Evolutionary conservation across 306 rosid species (phyloP), one percentile per base, ranked within the genome.

Genomic region (Pueraria montana): DNA sequence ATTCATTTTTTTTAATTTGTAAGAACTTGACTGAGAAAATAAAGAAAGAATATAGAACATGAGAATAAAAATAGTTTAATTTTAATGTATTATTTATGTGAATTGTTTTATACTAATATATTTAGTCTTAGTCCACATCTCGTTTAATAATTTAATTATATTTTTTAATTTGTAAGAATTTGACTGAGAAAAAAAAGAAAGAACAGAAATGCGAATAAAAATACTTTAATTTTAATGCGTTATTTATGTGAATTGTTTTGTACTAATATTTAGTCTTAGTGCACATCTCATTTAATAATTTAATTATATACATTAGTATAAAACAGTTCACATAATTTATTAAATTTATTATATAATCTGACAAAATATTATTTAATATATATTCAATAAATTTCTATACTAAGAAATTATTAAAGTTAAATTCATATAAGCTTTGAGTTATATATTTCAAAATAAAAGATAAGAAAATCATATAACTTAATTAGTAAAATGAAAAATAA

Each of bases 391-490:
- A 1, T n/a, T 34, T 34, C 9, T n/a, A n/a, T 67, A 5, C 23
- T 67, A 12, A 11, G 2, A 38, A 67, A 38, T 9, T 18, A 38
- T 38, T 38, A 36, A 38, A 38, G 43, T 38, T 38, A 42, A 43
- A 2, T 23, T 69, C 5, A 14, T 23, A 12, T 1, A 24, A 69
- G 4, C 5, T 69, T 69, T 43, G 9, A 40, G 11, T 21, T 27
- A 62, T 5, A 62, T 27, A 62, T 16, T 59, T 21, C 13, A 62
- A 14, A 13, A n/a, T 6, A 34, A 6, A 62, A 16, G 0, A 2
- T 5, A 27, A 26, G 40, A 42, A 63, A 82, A 50, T 10, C 90
- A 23, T 88, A 40, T n/a, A n/a, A n/a, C n/a, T n/a, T n/a, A n/a
- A n/a, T n/a, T n/a, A n/a, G n/a, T n/a, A n/a, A n/a, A n/a, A n/a